Base-by-base conservation (phyloP, 176 grass and related monocot species). In the Oryza rufipogon region DNA sequence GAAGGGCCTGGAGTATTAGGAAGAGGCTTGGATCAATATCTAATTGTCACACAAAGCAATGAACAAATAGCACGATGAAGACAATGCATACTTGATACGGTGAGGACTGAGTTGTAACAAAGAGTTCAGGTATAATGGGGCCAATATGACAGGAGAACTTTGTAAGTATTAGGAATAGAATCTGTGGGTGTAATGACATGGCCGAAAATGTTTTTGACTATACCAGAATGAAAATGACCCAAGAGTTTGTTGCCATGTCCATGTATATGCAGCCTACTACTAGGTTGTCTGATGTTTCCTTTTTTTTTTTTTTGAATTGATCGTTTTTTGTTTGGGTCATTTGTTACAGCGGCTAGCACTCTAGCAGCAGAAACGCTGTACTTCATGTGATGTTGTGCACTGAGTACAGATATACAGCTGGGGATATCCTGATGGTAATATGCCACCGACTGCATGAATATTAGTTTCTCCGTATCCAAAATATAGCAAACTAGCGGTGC, bases 1-100 rank as follows among this genome's bases (percentile, higher is more conserved):
- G 39, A 64, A 48, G 12, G 12, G 22, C 19, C 68, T 44, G 32
- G 74, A 61, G 51, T 38, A n/a, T 14, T 17, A 61, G 23, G 36
- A 78, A 64, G 6, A 41, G 46, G 46, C 44, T 81, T 81, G 79
- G 48, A 64, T 52, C 66, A 63, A 20, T 60, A 61, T 28, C 66
- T 44, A 79, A 20, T 66, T 66, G 63, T 33, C 25, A 32, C 63
- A 17, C 60, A 47, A 78, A 78, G 23, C 38, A 10, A 46, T 12
- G 13, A 22, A 78, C 13, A 46, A 7, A 10, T 8, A 39, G 20
- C 33, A 11, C 2, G 33, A 33, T 19, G 66, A 42, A 71, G 49
- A 71, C 12, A 2, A 36, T 61, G 49, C 34, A 44, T 66, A 79
- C 13, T 30, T 4, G 12, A 47, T 32, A 32, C 17, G 45, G 13